A percentile compares a stretch with the other conserved stretches of the same genome.
Evolutionary conservation across 495 filamentous ascomycete genomes (phyloP).

Genomic region (Tuber magnatum): DNA sequence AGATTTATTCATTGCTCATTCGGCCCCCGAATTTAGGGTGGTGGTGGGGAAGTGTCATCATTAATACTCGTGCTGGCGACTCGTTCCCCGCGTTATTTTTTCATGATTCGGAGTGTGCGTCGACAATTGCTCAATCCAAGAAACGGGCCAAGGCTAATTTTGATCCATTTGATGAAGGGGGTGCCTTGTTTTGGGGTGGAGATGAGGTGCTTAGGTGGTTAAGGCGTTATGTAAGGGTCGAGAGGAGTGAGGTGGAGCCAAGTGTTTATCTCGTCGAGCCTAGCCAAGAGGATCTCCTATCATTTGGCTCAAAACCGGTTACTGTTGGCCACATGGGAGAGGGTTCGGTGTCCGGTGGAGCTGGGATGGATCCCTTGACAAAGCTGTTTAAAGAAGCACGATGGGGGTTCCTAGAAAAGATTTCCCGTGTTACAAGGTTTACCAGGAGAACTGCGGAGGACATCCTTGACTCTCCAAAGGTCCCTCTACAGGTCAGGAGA

Average conservation of each 20-base stretch:
- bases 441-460: constrained; percentile 86
- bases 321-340: constrained; percentile 44
- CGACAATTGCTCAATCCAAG: constrained; percentile 89
- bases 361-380: constrained; percentile 87
- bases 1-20: constrained; percentile 83
- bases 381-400: constrained; percentile 92
- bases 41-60: constrained; percentile 94
- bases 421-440: constrained; percentile 93
- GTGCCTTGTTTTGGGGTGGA: constrained; percentile 91
- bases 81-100: constrained; percentile 94
- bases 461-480: constrained; percentile 75
- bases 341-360: constrained; percentile 45
- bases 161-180: constrained; percentile 78
- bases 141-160: constrained; percentile 72
- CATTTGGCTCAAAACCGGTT: constrained; percentile 60
- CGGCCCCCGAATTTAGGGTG: constrained; percentile 89
- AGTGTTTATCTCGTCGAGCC: constrained; percentile 90
- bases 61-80: constrained; percentile 83
- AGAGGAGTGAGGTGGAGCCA: constrained; percentile 73
- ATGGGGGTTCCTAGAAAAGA: constrained; percentile 90
- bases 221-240: constrained; percentile 69
- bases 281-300: constrained; percentile 68
- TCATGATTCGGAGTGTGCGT: constrained; percentile 93
- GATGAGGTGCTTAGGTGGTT: constrained; percentile 93
- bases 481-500: constrained; percentile 78